A percentile compares a stretch with the other conserved stretches of the same genome.
These are phyloP conservation scores for Solanum arcanum DNA, from an alignment of 257 asterid species.

Conservation along the genomic window DNA sequence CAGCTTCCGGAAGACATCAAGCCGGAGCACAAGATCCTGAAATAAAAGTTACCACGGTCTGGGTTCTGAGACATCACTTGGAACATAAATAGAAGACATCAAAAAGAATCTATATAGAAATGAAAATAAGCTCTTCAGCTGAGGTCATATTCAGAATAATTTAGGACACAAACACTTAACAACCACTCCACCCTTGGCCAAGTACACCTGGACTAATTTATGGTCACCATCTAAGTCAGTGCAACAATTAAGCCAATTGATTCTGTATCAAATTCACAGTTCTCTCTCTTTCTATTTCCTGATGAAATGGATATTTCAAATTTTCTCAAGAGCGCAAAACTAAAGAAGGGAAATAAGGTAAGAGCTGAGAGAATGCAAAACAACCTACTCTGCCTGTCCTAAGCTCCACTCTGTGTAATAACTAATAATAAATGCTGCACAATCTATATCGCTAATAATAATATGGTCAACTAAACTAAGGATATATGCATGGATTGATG, in stretches of 20 bases:
- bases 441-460: neutral
- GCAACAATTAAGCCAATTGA: neutral
- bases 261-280: neutral
- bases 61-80: neutral
- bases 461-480: neutral
- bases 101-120: neutral
- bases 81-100: neutral
- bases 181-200: neutral
- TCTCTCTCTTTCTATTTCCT: neutral
- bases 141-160: neutral
- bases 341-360: neutral
- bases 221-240: neutral
- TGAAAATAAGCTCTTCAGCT: neutral
- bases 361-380: neutral
- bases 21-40: conserved; percentile 81
- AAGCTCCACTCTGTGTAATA: neutral
- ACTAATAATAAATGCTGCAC: neutral
- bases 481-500: neutral
- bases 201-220: neutral
- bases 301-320: neutral
- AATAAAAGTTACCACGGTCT: neutral
- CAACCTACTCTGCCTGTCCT: neutral
- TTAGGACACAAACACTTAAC: neutral
- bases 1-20: conserved; percentile 59
- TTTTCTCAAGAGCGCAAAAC: neutral